These are phyloP conservation scores for Kokia cookei DNA, from an alignment of 441 rosid species.

Conservation along the genomic window DNA sequence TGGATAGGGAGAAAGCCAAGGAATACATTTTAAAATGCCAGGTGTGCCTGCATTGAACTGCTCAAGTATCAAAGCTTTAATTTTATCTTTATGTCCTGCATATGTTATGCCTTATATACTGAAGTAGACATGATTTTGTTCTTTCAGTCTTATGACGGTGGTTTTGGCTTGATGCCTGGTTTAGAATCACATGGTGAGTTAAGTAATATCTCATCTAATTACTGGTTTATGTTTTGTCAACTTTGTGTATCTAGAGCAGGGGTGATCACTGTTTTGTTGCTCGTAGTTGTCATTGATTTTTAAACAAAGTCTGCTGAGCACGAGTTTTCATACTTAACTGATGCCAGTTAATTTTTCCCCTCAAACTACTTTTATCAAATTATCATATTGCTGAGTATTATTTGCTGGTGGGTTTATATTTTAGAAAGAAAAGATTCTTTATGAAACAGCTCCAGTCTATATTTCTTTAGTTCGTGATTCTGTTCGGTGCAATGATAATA, in stretches of 20 bases:
- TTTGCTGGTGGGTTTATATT: background rate
- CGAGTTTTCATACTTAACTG: background rate
- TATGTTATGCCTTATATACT: background rate
- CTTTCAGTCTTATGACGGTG: slow-evolving; percentile 92
- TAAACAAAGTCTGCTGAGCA: background rate
- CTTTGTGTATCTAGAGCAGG: background rate
- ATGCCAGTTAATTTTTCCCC: background rate
- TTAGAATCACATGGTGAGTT: slow-evolving; percentile 95
- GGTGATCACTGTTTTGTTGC: background rate
- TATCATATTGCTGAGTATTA: background rate
- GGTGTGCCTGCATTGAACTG: slow-evolving; percentile 28
- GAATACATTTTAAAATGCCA: slow-evolving; percentile 73
- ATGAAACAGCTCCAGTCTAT: background rate
- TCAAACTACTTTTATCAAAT: background rate
- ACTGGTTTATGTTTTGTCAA: background rate
- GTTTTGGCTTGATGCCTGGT: slow-evolving; percentile 91
- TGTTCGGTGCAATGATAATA: slow-evolving; percentile 19
- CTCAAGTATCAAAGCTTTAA: background rate
- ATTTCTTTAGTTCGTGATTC: background rate
- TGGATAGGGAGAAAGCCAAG: slow-evolving; percentile 76
- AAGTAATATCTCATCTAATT: background rate
- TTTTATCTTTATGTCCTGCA: background rate
- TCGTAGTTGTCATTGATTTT: background rate
- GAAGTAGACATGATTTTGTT: slow-evolving; percentile 9
- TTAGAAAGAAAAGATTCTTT: background rate